A percentile compares a stretch with the other conserved stretches of the same genome.
phyloP scores from a whole-genome alignment of 768 basidiomycete genomes.

The Sistotremastrum niveocremeum region DNA sequence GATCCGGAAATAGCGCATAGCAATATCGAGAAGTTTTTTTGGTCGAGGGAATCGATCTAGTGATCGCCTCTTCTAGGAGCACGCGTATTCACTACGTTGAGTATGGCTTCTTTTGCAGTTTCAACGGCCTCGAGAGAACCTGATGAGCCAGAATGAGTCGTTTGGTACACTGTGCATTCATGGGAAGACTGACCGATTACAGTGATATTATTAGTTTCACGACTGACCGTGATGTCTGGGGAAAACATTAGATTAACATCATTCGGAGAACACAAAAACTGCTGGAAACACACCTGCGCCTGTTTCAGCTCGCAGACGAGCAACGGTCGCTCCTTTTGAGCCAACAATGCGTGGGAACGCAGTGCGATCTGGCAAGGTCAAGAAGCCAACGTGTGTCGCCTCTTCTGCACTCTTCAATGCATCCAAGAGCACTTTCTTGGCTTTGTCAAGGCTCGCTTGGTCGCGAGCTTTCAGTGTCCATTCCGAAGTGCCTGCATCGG shows the following conservation, averaged over 20 bases:
- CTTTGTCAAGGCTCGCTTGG: slow-evolving; percentile 62
- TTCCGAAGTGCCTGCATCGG: slow-evolving; percentile 69
- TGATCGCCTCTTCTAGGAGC: neutral
- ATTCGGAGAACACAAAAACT: too few species aligned
- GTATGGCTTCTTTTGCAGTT: slow-evolving; percentile 66
- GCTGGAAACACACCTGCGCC: slow-evolving; percentile 31
- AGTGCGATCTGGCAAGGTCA: slow-evolving; percentile 69
- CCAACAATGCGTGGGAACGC: slow-evolving; percentile 92
- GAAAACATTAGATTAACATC: too few species aligned
- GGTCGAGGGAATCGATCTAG: too few species aligned
- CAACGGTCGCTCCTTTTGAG: slow-evolving; percentile 79
- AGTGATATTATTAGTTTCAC: slow-evolving; percentile 76
- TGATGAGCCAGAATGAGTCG: slow-evolving; percentile 13
- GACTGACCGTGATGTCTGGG: slow-evolving; percentile 72
- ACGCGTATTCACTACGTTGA: slow-evolving; percentile 31
- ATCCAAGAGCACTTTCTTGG: slow-evolving; percentile 48
- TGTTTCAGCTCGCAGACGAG: slow-evolving; percentile 76
- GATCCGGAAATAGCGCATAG: too few species aligned
- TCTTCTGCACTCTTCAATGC: slow-evolving; percentile 59
- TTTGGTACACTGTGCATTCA: slow-evolving; percentile 1
- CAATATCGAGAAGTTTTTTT: too few species aligned
- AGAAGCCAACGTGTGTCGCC: slow-evolving; percentile 72
- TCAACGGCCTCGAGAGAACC: slow-evolving; percentile 56
- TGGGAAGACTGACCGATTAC: slow-evolving; percentile 54
- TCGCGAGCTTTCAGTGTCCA: slow-evolving; percentile 82